Evolutionary conservation across 1,284 basidiomycete species (phyloP).

Genomic region (Taiwanofungus camphoratus): DNA sequence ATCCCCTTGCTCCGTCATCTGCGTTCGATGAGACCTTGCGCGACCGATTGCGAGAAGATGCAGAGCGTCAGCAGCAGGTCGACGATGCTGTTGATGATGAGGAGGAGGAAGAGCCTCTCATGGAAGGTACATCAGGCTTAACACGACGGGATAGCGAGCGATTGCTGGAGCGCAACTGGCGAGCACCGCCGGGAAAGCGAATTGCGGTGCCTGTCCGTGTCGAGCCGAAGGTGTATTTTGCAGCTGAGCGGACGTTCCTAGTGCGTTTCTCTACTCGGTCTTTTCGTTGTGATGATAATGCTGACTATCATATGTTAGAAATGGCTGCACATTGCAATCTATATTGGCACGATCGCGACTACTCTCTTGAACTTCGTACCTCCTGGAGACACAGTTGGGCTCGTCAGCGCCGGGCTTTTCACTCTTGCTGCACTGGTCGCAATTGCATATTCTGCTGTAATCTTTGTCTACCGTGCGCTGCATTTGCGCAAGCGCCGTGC

Average conservation of each 20-base stretch:
- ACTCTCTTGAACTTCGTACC: slow-evolving; percentile 86
- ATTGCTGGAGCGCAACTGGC: slow-evolving; percentile 68
- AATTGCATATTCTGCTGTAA: slow-evolving; percentile 83
- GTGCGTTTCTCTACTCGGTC: slow-evolving; percentile 36
- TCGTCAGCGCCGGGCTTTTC: slow-evolving; percentile 84
- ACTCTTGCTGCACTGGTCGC: slow-evolving; percentile 86
- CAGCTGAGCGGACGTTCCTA: slow-evolving; percentile 89
- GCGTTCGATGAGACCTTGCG: slow-evolving; percentile 79
- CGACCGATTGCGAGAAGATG: slow-evolving; percentile 45
- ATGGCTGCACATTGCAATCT: slow-evolving; percentile 92
- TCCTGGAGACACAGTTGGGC: slow-evolving; percentile 69
- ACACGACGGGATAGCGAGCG: slow-evolving; percentile 37
- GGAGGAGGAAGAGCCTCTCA: slow-evolving; percentile 33
- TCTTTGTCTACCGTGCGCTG: slow-evolving; percentile 84
- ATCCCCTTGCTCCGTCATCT: slow-evolving; percentile 78
- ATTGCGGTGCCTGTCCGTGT: slow-evolving; percentile 91
- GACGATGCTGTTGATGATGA: slow-evolving; percentile 27
- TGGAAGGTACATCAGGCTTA: slow-evolving; percentile 34
- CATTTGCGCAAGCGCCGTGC: slow-evolving; percentile 73
- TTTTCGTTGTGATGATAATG: background rate
- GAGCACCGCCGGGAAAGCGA: slow-evolving; percentile 81
- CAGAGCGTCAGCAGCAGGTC: slow-evolving; percentile 18
- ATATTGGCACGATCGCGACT: slow-evolving; percentile 86
- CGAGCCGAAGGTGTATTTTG: slow-evolving; percentile 98
- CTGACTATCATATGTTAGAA: slow-evolving; percentile 55